Evolutionary conservation across 2,329 filamentous ascomycete species (phyloP), one percentile per base, ranked within the genome.

Genomic region (Lasiodiplodia sp.): DNA sequence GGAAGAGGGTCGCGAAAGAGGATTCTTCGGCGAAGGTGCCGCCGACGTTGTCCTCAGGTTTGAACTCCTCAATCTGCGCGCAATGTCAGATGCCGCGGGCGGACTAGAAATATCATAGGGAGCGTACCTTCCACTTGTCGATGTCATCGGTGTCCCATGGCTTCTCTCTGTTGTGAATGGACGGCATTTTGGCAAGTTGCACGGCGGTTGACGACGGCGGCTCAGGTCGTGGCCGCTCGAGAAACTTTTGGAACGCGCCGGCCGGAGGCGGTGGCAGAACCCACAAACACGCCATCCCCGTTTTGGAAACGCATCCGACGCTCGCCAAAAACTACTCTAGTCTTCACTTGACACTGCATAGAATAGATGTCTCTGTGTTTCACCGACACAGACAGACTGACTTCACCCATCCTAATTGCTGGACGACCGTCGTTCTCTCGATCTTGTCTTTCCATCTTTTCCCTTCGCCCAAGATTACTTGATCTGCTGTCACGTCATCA

Each of bases 131-230:
- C 94, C 94, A 98, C 80, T 97, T 97, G 83, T 98, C 95, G 72
- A 98, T 93, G 76, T 97, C 96, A 71, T 97, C 94, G 68, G 94
- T 97, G 71, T 97, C 78, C 94, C 94, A 96, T 67, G 93, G 92
- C 81, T 97, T 97, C 3, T 96, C 93, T 73, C 88, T 91, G 71
- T 97, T 92, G 82, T 97, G 89, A 72, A 91, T 97, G 37, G 93
- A 96, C 71, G 94, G 93, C 94, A 97, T 94, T 40, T 51, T 60
- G 40, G 44, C 28, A 31, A 40, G 11, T 40, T 16, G n/a, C 28
- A 38, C 28, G 25, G 21, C 38, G 31, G 53, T 40, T 21, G 55
- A 49, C 11, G 53, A 10, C 8, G 34, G 55, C 25, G 52, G 65
- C 55, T 31, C 40, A 58, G 44, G 47, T 49, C 55, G 53, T 49